Percentiles rank a stretch among this genome's conserved stretches.
These are phyloP conservation scores for Kurtzmaniella quercitrusa DNA, from an alignment of 1,139 yeast genomes.

Conservation along the genomic window DNA sequence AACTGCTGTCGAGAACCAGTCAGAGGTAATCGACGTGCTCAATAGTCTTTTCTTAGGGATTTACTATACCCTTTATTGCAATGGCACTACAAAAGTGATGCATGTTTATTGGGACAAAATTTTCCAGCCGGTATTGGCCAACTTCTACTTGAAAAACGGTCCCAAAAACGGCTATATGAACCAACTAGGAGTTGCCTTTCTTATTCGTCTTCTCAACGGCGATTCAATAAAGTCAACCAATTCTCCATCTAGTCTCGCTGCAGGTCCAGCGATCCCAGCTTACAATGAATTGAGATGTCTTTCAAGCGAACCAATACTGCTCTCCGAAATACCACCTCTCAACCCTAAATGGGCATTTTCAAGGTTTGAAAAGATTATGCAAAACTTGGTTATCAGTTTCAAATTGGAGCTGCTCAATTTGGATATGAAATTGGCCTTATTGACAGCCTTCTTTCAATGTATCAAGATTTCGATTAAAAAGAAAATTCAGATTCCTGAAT, in stretches of 20 bases:
- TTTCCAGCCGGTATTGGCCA: constrained; percentile 26
- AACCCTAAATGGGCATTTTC: constrained; percentile 32
- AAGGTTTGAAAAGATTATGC: constrained; percentile 29
- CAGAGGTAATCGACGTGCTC: constrained; percentile 26
- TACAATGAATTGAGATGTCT: constrained; percentile 30
- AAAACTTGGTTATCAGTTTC: constrained; percentile 20
- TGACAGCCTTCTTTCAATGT: constrained; percentile 22
- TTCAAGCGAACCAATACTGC: constrained; percentile 25
- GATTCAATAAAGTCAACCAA: constrained; percentile 7
- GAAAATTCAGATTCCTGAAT: constrained; percentile 23
- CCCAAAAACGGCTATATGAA: constrained; percentile 20
- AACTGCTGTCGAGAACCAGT: constrained; percentile 17
- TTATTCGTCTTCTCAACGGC: constrained; percentile 21
- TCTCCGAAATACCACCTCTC: constrained; percentile 29
- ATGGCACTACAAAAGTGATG: constrained; percentile 22
- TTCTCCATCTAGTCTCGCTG: constrained; percentile 2
- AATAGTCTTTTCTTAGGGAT: constrained; percentile 29
- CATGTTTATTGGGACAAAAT: constrained; percentile 38
- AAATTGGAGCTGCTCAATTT: constrained; percentile 19
- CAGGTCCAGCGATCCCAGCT: constrained; percentile 14
- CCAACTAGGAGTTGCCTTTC: constrained; percentile 22
- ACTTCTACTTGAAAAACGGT: constrained; percentile 30
- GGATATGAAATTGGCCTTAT: constrained; percentile 24
- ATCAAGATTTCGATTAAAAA: constrained; percentile 25
- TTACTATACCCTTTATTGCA: constrained; percentile 26